phyloP scores from a whole-genome alignment of 108 stramenopile genomes.

The Ochromonas danica region DNA sequence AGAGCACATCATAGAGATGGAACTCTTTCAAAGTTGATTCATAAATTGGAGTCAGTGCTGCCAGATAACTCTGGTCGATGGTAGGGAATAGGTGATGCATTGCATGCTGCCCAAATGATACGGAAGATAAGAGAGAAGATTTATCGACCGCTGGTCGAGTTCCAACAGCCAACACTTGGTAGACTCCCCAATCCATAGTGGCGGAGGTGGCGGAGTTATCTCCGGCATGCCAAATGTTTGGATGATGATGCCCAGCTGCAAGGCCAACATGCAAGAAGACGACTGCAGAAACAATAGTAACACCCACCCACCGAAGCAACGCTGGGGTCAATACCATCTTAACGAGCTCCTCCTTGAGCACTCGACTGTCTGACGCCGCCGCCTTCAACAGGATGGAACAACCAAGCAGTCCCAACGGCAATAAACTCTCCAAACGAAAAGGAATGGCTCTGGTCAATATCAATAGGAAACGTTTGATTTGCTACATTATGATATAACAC shows the following conservation, averaged over 20 bases:
- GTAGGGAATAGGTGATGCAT: slow-evolving; percentile 22
- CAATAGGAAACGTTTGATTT: too few relatives aligned
- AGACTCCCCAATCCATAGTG: not conserved
- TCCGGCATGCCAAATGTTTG: slow-evolving; percentile 18
- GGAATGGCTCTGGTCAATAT: too few relatives aligned
- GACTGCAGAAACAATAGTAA: not conserved
- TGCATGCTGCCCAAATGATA: slow-evolving; percentile 1
- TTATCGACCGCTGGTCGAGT: not conserved
- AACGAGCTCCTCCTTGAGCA: too few relatives aligned
- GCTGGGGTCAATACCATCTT: not conserved
- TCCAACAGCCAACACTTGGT: not conserved
- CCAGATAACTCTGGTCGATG: not conserved
- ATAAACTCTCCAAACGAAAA: not conserved
- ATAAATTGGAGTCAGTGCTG: not conserved
- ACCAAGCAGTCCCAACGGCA: not conserved
- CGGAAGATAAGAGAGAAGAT: not conserved
- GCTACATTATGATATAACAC: too few relatives aligned
- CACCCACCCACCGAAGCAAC: not conserved
- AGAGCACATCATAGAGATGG: not conserved
- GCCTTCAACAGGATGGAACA: too few relatives aligned
- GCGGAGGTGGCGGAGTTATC: not conserved
- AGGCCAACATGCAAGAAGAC: not conserved
- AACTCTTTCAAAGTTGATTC: not conserved
- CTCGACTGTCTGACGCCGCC: too few relatives aligned
- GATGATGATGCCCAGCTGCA: slow-evolving; percentile 3